Percentiles rank a stretch among this genome's conserved stretches.
phyloP scores from a whole-genome alignment of 2,329 filamentous ascomycete genomes.

The Pseudocercospora fuligena region DNA sequence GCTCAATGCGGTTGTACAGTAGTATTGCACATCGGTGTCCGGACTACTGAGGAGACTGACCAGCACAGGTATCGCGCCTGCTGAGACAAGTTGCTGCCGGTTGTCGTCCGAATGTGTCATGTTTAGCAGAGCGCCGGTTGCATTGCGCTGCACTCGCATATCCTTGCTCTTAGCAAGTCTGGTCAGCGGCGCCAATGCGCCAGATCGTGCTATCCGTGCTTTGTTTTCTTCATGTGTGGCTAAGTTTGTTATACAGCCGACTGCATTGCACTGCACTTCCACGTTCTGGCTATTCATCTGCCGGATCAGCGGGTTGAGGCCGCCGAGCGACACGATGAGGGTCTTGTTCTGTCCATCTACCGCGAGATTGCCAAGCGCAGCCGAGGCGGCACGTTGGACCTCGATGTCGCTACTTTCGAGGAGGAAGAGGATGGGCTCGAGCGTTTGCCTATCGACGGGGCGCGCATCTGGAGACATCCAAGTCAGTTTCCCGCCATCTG shows the following conservation, averaged over 20 bases:
- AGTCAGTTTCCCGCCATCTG: conserved; percentile 16
- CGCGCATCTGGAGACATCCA: conserved; percentile 73
- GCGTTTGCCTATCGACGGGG: conserved; percentile 91
- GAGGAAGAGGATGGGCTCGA: conserved; percentile 93
- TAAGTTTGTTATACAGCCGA: conserved; percentile 97
- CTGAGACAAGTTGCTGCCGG: conserved; percentile 93
- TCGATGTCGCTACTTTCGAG: conserved; percentile 95
- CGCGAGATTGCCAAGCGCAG: conserved; percentile 91
- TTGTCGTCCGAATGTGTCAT: conserved; percentile 99
- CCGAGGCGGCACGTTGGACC: conserved; percentile 94
- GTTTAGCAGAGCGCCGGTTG: conserved; percentile 92
- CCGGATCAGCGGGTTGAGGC: conserved; percentile 86
- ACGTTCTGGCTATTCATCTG: conserved; percentile 99
- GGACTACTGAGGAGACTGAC: conserved; percentile 91
- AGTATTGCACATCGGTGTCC: conserved; percentile 98
- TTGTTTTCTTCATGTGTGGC: conserved; percentile 99
- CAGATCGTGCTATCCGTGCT: conserved; percentile 94
- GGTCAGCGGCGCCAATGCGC: conserved; percentile 87
- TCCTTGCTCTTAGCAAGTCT: conserved; percentile 94
- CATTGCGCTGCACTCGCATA: conserved; percentile 97
- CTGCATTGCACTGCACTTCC: conserved; percentile 98
- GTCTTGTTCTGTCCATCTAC: conserved; percentile 99
- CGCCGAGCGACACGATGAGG: conserved; percentile 88
- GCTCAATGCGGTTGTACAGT: conserved; percentile 96
- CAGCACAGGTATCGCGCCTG: conserved; percentile 95